A percentile compares a stretch with the other conserved stretches of the same genome.
phyloP scores from a whole-genome alignment of 768 basidiomycete species.

The Tricholoma furcatifolium region DNA sequence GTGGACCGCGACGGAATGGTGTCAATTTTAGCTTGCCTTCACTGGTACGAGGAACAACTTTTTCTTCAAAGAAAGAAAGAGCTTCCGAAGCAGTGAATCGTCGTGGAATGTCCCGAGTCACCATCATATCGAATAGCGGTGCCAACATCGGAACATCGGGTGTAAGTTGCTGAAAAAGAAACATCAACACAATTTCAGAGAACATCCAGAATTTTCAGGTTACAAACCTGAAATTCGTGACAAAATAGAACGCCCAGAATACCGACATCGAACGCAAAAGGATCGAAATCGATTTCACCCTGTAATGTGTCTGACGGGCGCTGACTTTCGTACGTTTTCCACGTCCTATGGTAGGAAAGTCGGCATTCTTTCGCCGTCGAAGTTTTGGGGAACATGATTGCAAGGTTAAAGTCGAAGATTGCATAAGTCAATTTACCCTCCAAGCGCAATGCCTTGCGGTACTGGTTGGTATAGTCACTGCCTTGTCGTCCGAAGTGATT shows the following conservation, averaged over 20 bases:
- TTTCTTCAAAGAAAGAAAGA: slow-evolving; percentile 23
- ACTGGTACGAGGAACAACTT: not conserved
- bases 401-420: slow-evolving; percentile 4
- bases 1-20: not conserved
- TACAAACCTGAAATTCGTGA: not conserved
- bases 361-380: slow-evolving; percentile 5
- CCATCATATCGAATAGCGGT: slow-evolving; percentile 27
- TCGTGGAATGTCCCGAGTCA: slow-evolving; percentile 17
- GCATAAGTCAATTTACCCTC: slow-evolving; percentile 3
- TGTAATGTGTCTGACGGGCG: slow-evolving; percentile 15
- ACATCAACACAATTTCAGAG: not conserved
- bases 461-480: not conserved
- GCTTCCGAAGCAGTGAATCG: slow-evolving; percentile 26
- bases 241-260: not conserved
- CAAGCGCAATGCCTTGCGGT: not conserved
- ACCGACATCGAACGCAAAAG: slow-evolving; percentile 24
- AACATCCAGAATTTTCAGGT: not conserved
- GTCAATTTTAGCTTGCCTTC: not conserved
- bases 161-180: slow-evolving; percentile 14
- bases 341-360: not conserved
- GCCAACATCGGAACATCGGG: slow-evolving; percentile 22
- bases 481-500: not conserved
- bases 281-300: slow-evolving; percentile 25
- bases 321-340: not conserved
- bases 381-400: slow-evolving; percentile 1